These are phyloP conservation scores for Hanseniaspora hatyaiensis DNA, from an alignment of 805 yeast genomes.

Conservation along the genomic window DNA sequence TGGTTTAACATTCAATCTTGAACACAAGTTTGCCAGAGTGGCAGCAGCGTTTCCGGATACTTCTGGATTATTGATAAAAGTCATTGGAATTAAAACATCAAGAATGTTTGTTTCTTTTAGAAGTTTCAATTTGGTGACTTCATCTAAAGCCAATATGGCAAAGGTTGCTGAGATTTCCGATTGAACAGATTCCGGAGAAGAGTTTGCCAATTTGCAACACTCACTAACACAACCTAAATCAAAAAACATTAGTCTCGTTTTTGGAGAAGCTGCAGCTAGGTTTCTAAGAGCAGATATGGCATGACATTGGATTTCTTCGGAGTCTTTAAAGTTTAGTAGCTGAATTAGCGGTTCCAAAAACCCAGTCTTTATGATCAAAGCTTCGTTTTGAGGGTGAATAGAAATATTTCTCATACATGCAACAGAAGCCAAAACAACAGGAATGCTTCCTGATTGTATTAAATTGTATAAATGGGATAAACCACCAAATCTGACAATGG, in stretches of 20 bases:
- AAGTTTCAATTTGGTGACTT: slow-evolving; percentile 76
- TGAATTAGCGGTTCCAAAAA: slow-evolving; percentile 83
- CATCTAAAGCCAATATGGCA: slow-evolving; percentile 92
- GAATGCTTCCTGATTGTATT: slow-evolving; percentile 79
- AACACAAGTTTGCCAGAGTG: slow-evolving; percentile 88
- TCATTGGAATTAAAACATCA: slow-evolving; percentile 82
- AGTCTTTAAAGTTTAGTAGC: slow-evolving; percentile 69
- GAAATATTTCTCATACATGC: slow-evolving; percentile 97
- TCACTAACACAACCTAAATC: slow-evolving; percentile 93
- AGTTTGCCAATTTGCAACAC: slow-evolving; percentile 75
- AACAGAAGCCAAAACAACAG: slow-evolving; percentile 87
- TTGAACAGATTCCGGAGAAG: slow-evolving; percentile 84
- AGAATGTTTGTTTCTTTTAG: slow-evolving; percentile 68
- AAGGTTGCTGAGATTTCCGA: slow-evolving; percentile 94
- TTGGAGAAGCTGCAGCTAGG: slow-evolving; percentile 89
- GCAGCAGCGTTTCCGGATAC: slow-evolving; percentile 98
- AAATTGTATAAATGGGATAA: slow-evolving; percentile 84
- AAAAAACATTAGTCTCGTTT: slow-evolving; percentile 78
- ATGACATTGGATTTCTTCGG: slow-evolving; percentile 96
- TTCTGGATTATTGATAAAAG: slow-evolving; percentile 76
- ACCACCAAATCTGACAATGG: slow-evolving; percentile 91
- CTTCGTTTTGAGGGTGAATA: slow-evolving; percentile 92
- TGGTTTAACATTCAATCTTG: slow-evolving; percentile 57
- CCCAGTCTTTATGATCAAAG: slow-evolving; percentile 91
- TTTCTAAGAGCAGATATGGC: slow-evolving; percentile 93